Base-by-base conservation (phyloP, 352 stramenopile species). In the Thalassiosira oceanica region DNA sequence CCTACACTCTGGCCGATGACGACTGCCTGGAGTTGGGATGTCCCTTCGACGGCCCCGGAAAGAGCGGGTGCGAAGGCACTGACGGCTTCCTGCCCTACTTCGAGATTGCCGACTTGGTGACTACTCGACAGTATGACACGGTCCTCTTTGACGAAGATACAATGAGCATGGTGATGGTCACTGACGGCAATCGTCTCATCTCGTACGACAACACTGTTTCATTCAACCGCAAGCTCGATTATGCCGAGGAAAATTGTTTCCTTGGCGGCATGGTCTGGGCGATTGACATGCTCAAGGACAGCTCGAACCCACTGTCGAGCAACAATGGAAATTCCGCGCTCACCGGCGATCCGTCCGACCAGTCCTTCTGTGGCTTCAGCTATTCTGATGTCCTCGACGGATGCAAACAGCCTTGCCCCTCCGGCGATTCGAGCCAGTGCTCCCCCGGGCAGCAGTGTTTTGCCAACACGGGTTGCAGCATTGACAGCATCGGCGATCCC, bases 271-370 rank as follows among this genome's bases (percentile, higher is more conserved):
- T 83, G 73, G 45, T 78, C 27, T 83, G 73, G 73, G 67, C 73
- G 0, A 73, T 78, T 37, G 73, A 83, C 45, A 83, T 83, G 73
- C 54, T 81, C 13, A 81, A 81, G 45, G 52, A 76, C 29, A 61
- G 61, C 27, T 66, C 52, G 1, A 81, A 81, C 42, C 71, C 71
- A 23, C 54, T 76, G 15, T 68, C 56, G 20, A 81, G 71, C 31
- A 81, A 69, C 31, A 81, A 72, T 31, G 71, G 71, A 16, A 81
- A 81, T 33, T 57, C 63, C 1, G 50, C 28, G 8, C 23, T 43
- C 2, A 79, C 69, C 11, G 69, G 69, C 2, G 61, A 74, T 56
- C 37, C 70, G 18, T 75, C 70, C 10, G 62, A 80, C 49, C 56
- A 80, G 54, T 64, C 43, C 13, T 80, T 80, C 37, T 80, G 70